phyloP scores from a whole-genome alignment of 306 rosid species.

The Cicer pinnatifidum region DNA sequence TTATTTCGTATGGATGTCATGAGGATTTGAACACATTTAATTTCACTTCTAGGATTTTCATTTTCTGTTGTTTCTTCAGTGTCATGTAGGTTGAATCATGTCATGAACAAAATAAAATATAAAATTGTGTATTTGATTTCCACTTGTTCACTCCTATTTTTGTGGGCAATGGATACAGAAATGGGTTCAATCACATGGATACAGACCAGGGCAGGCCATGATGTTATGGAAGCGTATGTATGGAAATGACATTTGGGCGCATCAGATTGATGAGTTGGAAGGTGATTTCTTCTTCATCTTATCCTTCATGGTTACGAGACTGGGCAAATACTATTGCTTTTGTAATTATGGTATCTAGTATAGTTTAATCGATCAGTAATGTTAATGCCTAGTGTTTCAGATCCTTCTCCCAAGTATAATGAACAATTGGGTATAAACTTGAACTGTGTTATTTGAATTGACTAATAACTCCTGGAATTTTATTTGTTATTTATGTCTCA shows the following conservation, averaged over 20 bases:
- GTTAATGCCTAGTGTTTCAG: slow-evolving; percentile 13
- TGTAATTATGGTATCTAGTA: background rate
- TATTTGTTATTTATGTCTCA: slow-evolving; percentile 1
- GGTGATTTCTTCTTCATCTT: slow-evolving; percentile 52
- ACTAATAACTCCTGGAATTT: background rate
- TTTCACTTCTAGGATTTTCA: slow-evolving; percentile 11
- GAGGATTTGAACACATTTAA: slow-evolving; percentile 13
- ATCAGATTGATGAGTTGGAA: slow-evolving; percentile 71
- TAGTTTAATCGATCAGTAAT: slow-evolving; percentile 5
- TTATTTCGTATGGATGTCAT: background rate
- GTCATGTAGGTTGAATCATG: slow-evolving; percentile 8
- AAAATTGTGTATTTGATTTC: slow-evolving; percentile 8
- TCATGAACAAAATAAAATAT: background rate
- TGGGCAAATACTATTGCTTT: background rate
- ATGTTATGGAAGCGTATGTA: slow-evolving; percentile 94
- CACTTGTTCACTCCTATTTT: slow-evolving; percentile 11
- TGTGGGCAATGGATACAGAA: slow-evolving; percentile 50
- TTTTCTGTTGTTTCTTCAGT: slow-evolving; percentile 17
- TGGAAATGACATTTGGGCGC: slow-evolving; percentile 82
- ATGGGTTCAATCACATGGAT: slow-evolving; percentile 89
- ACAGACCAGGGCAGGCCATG: slow-evolving; percentile 86
- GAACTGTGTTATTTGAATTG: slow-evolving; percentile 9
- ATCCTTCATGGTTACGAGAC: slow-evolving; percentile 2
- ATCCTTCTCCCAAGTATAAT: slow-evolving; percentile 34
- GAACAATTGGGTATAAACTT: slow-evolving; percentile 13